These are phyloP conservation scores for Sarocladium strictum DNA, from an alignment of 2,329 filamentous ascomycete genomes.

Conservation along the genomic window DNA sequence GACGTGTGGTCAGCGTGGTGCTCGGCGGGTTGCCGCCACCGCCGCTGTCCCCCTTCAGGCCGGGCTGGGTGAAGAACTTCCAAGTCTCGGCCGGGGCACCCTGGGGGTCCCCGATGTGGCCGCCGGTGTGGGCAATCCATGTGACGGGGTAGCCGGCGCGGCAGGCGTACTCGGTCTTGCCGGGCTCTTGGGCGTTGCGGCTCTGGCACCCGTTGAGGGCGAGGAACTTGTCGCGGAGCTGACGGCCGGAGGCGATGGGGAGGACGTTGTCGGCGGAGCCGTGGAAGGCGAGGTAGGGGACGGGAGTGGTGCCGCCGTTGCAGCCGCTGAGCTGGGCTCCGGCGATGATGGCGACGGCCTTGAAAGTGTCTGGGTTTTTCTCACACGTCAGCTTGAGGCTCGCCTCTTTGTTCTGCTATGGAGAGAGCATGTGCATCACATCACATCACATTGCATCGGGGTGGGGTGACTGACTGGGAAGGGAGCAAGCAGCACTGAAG, in stretches of 20 bases:
- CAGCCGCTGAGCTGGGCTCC: slow-evolving; percentile 29
- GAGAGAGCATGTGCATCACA: too few relatives aligned
- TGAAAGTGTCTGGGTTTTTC: slow-evolving; percentile 19
- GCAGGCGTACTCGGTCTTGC: slow-evolving; percentile 22
- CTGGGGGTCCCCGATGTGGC: slow-evolving; percentile 18
- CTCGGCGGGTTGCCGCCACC: neutral
- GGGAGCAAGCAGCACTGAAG: slow-evolving; percentile 34
- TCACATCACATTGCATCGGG: too few relatives aligned
- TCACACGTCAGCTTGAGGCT: too few relatives aligned
- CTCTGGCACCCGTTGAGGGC: slow-evolving; percentile 29
- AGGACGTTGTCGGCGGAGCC: slow-evolving; percentile 31
- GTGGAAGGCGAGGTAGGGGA: slow-evolving; percentile 34
- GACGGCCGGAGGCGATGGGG: slow-evolving; percentile 24
- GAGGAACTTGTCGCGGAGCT: slow-evolving; percentile 31
- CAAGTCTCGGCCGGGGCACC: slow-evolving; percentile 17
- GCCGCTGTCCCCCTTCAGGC: slow-evolving; percentile 10
- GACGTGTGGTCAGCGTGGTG: neutral
- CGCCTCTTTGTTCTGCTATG: too few relatives aligned
- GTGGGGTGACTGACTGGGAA: slow-evolving; percentile 17
- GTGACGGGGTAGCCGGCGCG: slow-evolving; percentile 19
- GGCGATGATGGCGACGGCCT: slow-evolving; percentile 30
- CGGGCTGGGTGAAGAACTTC: slow-evolving; percentile 18
- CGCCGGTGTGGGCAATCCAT: slow-evolving; percentile 23
- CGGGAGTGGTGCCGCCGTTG: slow-evolving; percentile 29
- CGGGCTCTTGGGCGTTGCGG: slow-evolving; percentile 18